phyloP scores from a whole-genome alignment of 2,329 filamentous ascomycete species.

The Myriosclerotinia scirpicola region DNA sequence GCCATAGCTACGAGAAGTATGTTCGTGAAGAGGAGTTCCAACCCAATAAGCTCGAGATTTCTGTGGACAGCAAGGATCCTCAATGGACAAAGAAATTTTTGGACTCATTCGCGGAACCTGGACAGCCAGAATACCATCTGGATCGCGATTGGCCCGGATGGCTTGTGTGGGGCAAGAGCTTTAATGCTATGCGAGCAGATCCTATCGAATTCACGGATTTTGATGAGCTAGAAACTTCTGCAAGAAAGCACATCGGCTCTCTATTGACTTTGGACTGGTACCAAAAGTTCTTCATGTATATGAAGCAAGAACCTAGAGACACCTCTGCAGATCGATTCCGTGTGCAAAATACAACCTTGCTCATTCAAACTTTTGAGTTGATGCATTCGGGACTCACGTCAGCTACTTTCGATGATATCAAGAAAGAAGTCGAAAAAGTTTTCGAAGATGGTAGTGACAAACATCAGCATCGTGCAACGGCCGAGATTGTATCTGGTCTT shows the following conservation, averaged over 20 bases:
- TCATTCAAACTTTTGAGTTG: conserved; percentile 88
- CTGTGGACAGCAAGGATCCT: conserved; percentile 71
- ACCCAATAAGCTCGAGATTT: conserved; percentile 71
- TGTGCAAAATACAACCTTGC: conserved; percentile 80
- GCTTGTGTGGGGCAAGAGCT: conserved; percentile 90
- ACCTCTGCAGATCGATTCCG: conserved; percentile 79
- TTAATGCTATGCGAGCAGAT: conserved; percentile 75
- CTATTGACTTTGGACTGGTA: conserved; percentile 85
- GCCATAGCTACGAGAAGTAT: conserved; percentile 84
- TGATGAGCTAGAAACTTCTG: conserved; percentile 74
- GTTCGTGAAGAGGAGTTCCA: conserved; percentile 77
- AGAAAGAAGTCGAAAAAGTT: conserved; percentile 72
- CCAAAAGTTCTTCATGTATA: conserved; percentile 80
- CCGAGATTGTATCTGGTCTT: conserved; percentile 87
- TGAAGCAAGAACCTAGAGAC: conserved; percentile 95
- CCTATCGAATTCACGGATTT: conserved; percentile 66
- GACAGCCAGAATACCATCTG: conserved; percentile 78
- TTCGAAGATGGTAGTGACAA: conserved; percentile 95
- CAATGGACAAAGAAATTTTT: conserved; percentile 79
- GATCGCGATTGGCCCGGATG: conserved; percentile 92
- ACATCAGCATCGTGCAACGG: conserved; percentile 93
- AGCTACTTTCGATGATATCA: conserved; percentile 83
- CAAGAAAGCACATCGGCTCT: conserved; percentile 76
- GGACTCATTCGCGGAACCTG: conserved; percentile 71
- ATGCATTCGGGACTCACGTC: conserved; percentile 77